These are phyloP conservation scores for Mycena floridula DNA, from an alignment of 768 basidiomycete species.

Conservation along the genomic window DNA sequence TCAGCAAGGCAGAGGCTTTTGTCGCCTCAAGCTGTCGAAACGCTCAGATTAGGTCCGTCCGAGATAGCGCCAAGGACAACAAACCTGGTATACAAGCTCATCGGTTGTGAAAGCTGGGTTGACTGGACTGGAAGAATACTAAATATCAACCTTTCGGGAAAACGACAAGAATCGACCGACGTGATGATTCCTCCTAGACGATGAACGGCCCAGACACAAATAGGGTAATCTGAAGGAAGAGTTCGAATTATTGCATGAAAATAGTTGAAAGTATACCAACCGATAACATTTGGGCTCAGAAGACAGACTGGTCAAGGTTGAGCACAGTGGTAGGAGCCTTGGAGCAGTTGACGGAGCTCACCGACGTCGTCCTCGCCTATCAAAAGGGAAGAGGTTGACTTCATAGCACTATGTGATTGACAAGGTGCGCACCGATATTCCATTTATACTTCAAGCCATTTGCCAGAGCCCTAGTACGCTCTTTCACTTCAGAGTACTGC, in stretches of 20 bases:
- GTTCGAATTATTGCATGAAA: slow-evolving; percentile 3
- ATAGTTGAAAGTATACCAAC: slow-evolving; percentile 27
- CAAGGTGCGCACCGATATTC: slow-evolving; percentile 37
- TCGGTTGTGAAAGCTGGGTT: slow-evolving; percentile 55
- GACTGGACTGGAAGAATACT: slow-evolving; percentile 40
- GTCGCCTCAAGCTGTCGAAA: slow-evolving; percentile 46
- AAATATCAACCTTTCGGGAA: slow-evolving; percentile 1
- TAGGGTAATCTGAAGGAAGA: slow-evolving; percentile 46
- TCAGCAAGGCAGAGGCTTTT: slow-evolving; percentile 41
- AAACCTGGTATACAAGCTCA: slow-evolving; percentile 47
- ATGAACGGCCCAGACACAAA: slow-evolving; percentile 55
- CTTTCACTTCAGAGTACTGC: slow-evolving; percentile 40
- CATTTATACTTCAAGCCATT: slow-evolving; percentile 45
- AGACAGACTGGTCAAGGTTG: slow-evolving; percentile 40
- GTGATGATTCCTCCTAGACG: slow-evolving; percentile 52
- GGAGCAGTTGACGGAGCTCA: slow-evolving; percentile 16
- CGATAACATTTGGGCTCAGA: slow-evolving; percentile 59
- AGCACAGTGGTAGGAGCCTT: not conserved
- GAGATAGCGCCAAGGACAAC: too few species aligned
- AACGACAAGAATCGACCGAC: slow-evolving; percentile 24
- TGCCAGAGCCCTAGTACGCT: slow-evolving; percentile 45
- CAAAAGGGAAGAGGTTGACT: slow-evolving; percentile 3
- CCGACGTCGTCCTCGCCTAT: slow-evolving; percentile 48
- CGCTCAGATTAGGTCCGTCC: too few species aligned
- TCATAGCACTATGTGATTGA: too few species aligned